phyloP scores from a whole-genome alignment of 148 eudicot genomes.

The Chenopodium suecicum region DNA sequence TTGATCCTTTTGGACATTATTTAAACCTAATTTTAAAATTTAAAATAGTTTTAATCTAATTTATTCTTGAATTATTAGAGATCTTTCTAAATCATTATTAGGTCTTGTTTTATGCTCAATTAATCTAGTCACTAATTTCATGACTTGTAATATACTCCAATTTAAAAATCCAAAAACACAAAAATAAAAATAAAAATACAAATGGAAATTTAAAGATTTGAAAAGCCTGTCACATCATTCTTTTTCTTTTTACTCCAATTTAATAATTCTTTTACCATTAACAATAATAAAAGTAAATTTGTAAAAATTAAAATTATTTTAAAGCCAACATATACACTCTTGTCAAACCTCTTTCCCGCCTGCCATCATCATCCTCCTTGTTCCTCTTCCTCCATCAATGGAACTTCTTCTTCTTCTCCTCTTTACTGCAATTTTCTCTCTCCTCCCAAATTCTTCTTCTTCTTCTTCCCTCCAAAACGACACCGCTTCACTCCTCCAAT shows the following conservation, averaged over 20 bases:
- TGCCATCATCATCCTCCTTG: conserved; percentile 28
- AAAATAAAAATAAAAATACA: no score
- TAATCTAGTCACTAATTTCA: no score
- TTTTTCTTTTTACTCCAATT: background rate
- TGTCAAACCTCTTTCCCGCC: conserved; percentile 18
- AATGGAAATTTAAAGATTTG: background rate
- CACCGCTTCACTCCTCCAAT: conserved; percentile 69
- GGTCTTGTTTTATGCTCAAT: no score
- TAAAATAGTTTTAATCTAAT: no score
- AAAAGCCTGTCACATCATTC: conserved; percentile 9
- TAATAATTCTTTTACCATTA: background rate
- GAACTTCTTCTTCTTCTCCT: conserved; percentile 21
- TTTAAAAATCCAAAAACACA: background rate
- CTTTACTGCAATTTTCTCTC: conserved; percentile 13
- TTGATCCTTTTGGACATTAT: no score
- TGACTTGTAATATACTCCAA: background rate
- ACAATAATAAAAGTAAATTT: background rate
- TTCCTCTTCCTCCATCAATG: conserved; percentile 35
- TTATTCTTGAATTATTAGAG: no score
- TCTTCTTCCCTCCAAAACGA: conserved; percentile 43
- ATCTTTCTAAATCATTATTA: no score
- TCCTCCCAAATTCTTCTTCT: conserved; percentile 19
- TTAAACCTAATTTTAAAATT: no score
- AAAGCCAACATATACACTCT: background rate
- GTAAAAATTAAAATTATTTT: background rate